Percentiles rank a stretch among this genome's conserved stretches.
phyloP scores from a whole-genome alignment of 1,284 basidiomycete genomes.

The Microbotryomycetes sp. region DNA sequence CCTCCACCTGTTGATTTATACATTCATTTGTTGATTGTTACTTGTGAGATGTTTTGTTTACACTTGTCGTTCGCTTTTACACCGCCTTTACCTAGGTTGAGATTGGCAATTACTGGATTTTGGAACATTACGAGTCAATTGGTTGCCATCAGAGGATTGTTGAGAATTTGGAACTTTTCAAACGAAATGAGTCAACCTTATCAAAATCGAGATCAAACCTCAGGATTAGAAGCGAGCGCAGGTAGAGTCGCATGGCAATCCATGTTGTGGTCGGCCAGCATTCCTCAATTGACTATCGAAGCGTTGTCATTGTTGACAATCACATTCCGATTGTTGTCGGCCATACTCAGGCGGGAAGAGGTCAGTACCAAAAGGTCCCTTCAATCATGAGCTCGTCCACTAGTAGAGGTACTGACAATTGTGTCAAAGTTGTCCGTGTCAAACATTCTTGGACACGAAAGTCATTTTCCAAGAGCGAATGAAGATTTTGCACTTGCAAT shows the following conservation, averaged over 20 bases:
- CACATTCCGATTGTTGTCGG: conserved; percentile 10
- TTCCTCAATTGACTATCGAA: conserved; percentile 28
- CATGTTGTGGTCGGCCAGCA: conserved; percentile 26
- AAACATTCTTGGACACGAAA: conserved; percentile 16
- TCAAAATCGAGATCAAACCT: too few relatives aligned
- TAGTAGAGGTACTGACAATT: not conserved
- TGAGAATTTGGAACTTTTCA: not conserved
- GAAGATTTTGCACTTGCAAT: conserved; percentile 30
- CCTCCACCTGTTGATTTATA: conserved; percentile 15
- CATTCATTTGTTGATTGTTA: conserved; percentile 19
- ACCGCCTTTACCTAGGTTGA: not conserved
- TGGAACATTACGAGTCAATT: conserved; percentile 14
- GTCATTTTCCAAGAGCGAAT: not conserved
- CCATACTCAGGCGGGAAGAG: conserved; percentile 18
- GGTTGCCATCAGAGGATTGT: conserved; percentile 1
- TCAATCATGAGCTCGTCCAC: not conserved
- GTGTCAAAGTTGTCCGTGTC: conserved; percentile 9
- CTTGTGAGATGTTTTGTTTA: conserved; percentile 19
- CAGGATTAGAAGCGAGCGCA: not conserved
- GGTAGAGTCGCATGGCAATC: conserved; percentile 3
- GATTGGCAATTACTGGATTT: conserved; percentile 18
- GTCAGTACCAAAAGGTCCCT: not conserved
- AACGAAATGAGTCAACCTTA: too few relatives aligned
- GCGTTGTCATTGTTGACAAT: conserved; percentile 8
- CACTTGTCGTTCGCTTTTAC: conserved; percentile 22